phyloP scores from a whole-genome alignment of 768 basidiomycete genomes.

The Tylopilus balloui region DNA sequence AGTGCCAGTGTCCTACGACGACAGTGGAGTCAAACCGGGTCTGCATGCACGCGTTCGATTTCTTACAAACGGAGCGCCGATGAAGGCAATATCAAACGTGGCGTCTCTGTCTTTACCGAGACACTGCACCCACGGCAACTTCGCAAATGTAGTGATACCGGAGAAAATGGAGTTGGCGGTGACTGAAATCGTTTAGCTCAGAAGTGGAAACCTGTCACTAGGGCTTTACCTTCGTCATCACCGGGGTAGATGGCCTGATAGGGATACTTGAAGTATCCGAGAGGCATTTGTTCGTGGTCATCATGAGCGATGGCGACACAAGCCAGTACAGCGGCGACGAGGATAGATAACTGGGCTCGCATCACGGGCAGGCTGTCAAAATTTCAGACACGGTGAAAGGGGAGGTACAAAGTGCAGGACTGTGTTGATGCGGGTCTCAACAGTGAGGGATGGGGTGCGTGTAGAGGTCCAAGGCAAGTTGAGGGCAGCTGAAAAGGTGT shows the following conservation, averaged over 20 bases:
- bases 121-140: conserved; percentile 79
- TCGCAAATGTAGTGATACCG: conserved; percentile 83
- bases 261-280: conserved; percentile 65
- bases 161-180: conserved; percentile 78
- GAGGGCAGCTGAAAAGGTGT: conserved; percentile 19
- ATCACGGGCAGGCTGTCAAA: conserved; percentile 10
- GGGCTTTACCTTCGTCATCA: conserved; percentile 50
- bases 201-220: not conserved
- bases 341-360: conserved; percentile 21
- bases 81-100: conserved; percentile 75
- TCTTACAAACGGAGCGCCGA: conserved; percentile 74
- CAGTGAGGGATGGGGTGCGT: not conserved
- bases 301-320: conserved; percentile 34
- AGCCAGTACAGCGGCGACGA: conserved; percentile 26
- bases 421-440: not conserved
- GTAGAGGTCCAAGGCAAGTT: not conserved
- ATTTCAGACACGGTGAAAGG: not conserved
- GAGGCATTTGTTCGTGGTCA: conserved; percentile 53
- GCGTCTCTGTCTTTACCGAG: conserved; percentile 55
- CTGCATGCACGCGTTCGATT: not conserved
- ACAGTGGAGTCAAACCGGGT: not conserved
- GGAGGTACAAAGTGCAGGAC: not conserved
- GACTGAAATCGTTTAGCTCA: conserved; percentile 35
- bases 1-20: conserved; percentile 58
- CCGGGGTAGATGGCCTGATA: conserved; percentile 52